Base-by-base conservation (phyloP, 768 basidiomycete species). In the Suillus tomentosus region DNA sequence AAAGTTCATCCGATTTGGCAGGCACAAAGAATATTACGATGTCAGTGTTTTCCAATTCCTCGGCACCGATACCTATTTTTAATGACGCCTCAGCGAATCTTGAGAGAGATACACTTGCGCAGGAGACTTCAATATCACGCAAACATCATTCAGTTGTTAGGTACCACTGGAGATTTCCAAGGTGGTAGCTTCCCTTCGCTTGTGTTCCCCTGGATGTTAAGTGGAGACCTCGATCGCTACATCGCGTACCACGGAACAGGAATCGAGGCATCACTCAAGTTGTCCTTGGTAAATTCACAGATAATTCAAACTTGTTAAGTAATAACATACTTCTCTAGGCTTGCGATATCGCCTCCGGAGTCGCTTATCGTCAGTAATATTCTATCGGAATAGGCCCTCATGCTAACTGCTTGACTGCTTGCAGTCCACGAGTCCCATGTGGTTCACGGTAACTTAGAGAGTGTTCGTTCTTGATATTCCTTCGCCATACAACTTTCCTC, bases 181-280 rank as follows among this genome's bases (percentile, higher is more conserved):
- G 39, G 24, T 40, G 56, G 9, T 39, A 24, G 15, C 9, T 57
- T 57, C 24, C 22, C 24, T 27, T 57, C 56, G 7, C 9, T 57
- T 11, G 39, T 57, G 5, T 57, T 57, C 15, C 39, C 56, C 6
- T 57, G 56, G 56, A 57, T 57, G 56, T 39, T 15, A 15, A 17
- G 10, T 27, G 56, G 56, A 57, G 56, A 57, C 39, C 56, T 57
- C 22, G 15, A 57, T 40, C 27, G 56, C 39, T 40, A 57, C 24
- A 57, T 57, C 22, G 39, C 56, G 39, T 57, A 57, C 56, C 9
- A 57, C 5, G 56, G 56, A 17, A 17, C 39, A 13, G 56, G 56
- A 22, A 57, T 57, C 9, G 39, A 57, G 39, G 17, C 14, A 9
- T 27, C 56, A 40, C 10, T 11, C 37, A 57, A 57, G 24, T 27